Conservation (phyloP, 2,329 filamentous ascomycete species). For the Fusarium armeniacum region DNA sequence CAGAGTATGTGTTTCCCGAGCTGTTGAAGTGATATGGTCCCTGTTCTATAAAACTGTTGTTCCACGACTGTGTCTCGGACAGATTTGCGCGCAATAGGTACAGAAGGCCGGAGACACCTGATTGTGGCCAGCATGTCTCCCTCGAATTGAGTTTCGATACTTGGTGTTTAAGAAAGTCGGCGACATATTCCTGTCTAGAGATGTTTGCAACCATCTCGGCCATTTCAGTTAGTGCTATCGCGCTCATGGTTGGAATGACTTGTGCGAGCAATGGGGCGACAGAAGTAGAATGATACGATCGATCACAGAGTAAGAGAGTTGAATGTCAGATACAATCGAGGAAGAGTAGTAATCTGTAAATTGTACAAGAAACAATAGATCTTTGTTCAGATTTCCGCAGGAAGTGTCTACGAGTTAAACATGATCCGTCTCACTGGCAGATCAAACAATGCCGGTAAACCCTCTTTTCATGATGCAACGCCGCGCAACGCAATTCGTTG, state of each 20-base stretch:
- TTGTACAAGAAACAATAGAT: not conserved
- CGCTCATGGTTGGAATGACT: not conserved
- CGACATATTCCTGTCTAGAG: not conserved
- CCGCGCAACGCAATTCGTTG: not conserved
- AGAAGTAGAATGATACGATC: not conserved
- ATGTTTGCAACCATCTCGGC: not conserved
- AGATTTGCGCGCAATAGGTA: not conserved
- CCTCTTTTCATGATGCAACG: not conserved
- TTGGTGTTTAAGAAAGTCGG: slow-evolving; percentile 17
- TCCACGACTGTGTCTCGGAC: slow-evolving; percentile 2
- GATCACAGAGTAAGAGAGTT: no score
- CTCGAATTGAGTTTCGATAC: slow-evolving; percentile 2
- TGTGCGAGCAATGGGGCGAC: not conserved
- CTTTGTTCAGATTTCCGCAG: fast-evolving
- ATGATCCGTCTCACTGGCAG: not conserved
- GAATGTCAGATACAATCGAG: not conserved
- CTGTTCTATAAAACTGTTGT: not conserved
- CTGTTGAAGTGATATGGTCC: not conserved
- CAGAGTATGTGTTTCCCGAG: slow-evolving; percentile 4
- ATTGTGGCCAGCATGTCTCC: slow-evolving; percentile 22
- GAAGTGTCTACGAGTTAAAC: not conserved
- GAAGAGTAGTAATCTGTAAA: not conserved
- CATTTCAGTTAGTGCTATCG: not conserved
- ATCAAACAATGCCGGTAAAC: not conserved
- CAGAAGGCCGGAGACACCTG: slow-evolving; percentile 11